Conservation (phyloP, 352 stramenopile species). For the Pythium chondricola region DNA sequence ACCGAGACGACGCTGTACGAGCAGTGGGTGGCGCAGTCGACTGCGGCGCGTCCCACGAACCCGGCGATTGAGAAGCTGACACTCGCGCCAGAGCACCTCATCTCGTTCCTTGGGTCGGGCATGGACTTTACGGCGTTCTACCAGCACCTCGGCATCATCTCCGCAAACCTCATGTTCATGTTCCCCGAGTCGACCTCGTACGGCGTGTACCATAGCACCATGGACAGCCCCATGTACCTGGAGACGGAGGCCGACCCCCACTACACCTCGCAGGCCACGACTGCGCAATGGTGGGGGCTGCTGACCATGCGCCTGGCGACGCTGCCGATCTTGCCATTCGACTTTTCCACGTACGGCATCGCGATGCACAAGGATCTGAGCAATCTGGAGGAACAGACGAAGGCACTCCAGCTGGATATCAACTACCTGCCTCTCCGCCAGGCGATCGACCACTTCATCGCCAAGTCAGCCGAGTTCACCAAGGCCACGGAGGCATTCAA, state of each 20-base stretch:
- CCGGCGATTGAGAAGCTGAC: conserved; percentile 20
- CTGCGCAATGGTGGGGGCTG: conserved; percentile 35
- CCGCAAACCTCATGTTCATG: conserved; percentile 43
- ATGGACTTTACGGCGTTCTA: conserved; percentile 83
- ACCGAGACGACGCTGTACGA: conserved; percentile 32
- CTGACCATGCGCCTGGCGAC: conserved; percentile 32
- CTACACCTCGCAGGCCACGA: conserved; percentile 30
- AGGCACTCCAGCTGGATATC: conserved; percentile 20
- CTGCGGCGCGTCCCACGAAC: background rate
- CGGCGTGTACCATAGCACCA: conserved; percentile 74
- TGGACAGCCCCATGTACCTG: conserved; percentile 59
- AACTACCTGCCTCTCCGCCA: conserved; percentile 28
- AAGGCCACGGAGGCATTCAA: conserved; percentile 17
- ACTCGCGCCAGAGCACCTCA: conserved; percentile 38
- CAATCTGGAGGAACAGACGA: conserved; percentile 24
- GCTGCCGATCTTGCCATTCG: conserved; percentile 12
- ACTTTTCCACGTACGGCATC: conserved; percentile 20
- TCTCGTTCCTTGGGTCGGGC: conserved; percentile 55
- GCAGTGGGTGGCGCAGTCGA: conserved; percentile 23
- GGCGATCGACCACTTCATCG: conserved; percentile 37
- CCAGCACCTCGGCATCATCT: conserved; percentile 81
- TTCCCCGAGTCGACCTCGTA: conserved; percentile 39
- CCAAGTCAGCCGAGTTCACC: conserved; percentile 26
- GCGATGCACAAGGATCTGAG: conserved; percentile 29
- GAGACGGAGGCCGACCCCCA: conserved; percentile 37